Percentiles rank a stretch among this genome's conserved stretches.
These are phyloP conservation scores for Annulohypoxylon bovei DNA, from an alignment of 495 filamentous ascomycete genomes.

Conservation along the genomic window DNA sequence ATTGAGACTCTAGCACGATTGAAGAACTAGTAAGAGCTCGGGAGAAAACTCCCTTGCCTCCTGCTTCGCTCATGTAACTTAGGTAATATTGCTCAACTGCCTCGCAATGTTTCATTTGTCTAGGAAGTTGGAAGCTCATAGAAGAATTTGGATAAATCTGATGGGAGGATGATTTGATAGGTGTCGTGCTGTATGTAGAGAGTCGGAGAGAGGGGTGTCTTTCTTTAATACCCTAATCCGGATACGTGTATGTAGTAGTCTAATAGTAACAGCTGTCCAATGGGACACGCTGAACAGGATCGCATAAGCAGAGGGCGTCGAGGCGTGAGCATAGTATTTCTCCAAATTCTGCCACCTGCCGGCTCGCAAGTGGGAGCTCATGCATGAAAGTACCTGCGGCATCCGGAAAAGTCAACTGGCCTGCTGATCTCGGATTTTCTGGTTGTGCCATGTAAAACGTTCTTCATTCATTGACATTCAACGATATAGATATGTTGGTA, in stretches of 20 bases:
- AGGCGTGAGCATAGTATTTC: conserved; percentile 35
- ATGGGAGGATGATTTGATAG: conserved; percentile 29
- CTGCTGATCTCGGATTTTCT: conserved; percentile 38
- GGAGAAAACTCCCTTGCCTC: conserved; percentile 24
- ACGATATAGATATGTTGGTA: neutral
- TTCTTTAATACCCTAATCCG: conserved; percentile 21
- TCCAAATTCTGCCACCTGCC: conserved; percentile 33
- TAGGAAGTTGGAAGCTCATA: conserved; percentile 24
- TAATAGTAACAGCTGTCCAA: conserved; percentile 18
- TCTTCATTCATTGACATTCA: conserved; percentile 7
- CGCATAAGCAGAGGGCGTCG: conserved; percentile 2
- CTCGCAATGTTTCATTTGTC: conserved; percentile 25
- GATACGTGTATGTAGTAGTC: conserved; percentile 16
- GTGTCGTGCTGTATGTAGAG: conserved; percentile 8
- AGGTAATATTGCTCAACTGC: conserved; percentile 12
- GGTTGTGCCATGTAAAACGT: conserved; percentile 16
- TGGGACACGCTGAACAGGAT: conserved; percentile 6
- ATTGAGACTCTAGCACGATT: neutral
- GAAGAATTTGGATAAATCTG: conserved; percentile 33
- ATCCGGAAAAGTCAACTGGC: conserved; percentile 35
- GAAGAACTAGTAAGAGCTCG: neutral
- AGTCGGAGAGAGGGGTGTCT: conserved; percentile 11
- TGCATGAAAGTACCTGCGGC: conserved; percentile 31
- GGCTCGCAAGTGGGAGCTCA: conserved; percentile 24
- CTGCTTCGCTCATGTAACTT: conserved; percentile 7